Evolutionary conservation across 2,329 filamentous ascomycete genomes (phyloP).

Genomic region (Aspergillus arachidicola): DNA sequence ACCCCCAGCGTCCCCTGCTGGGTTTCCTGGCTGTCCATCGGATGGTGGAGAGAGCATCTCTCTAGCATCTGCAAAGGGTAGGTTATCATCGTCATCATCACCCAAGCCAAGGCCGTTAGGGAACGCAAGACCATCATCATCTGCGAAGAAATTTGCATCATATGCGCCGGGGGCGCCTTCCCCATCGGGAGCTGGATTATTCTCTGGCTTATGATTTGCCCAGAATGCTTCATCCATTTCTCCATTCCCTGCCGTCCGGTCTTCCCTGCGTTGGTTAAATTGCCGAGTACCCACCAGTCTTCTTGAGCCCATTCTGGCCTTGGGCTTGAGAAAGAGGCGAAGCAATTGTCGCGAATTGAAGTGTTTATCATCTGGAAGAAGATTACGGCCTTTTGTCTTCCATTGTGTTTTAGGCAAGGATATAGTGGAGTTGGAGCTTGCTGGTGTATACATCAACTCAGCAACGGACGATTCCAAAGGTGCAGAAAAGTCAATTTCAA

Average conservation of each 20-base stretch:
- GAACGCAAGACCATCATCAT: slow-evolving; percentile 63
- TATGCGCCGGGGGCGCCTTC: slow-evolving; percentile 75
- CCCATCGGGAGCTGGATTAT: slow-evolving; percentile 54
- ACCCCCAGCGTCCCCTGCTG: slow-evolving; percentile 36
- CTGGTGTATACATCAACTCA: slow-evolving; percentile 78
- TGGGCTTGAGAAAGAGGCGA: slow-evolving; percentile 91
- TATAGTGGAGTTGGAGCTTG: slow-evolving; percentile 77
- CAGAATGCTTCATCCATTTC: slow-evolving; percentile 97
- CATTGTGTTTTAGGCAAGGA: slow-evolving; percentile 90
- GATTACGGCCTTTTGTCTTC: slow-evolving; percentile 89
- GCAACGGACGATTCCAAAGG: slow-evolving; percentile 71
- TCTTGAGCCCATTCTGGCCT: slow-evolving; percentile 75
- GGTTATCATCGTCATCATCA: slow-evolving; percentile 51
- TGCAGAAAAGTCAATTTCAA: slow-evolving; percentile 86
- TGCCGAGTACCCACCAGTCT: slow-evolving; percentile 55
- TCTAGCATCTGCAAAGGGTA: slow-evolving; percentile 52
- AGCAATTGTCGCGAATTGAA: slow-evolving; percentile 93
- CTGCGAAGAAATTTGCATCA: slow-evolving; percentile 91
- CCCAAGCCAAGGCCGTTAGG: slow-evolving; percentile 48
- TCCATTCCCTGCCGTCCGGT: slow-evolving; percentile 63
- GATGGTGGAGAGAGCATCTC: slow-evolving; percentile 50
- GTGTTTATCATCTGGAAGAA: slow-evolving; percentile 96
- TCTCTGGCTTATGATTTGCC: slow-evolving; percentile 66
- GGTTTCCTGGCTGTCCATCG: slow-evolving; percentile 35
- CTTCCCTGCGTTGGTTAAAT: slow-evolving; percentile 40